A percentile compares a stretch with the other conserved stretches of the same genome.
These are phyloP conservation scores for Rhizoclosmatium sp. DNA, from an alignment of 192 early-diverging fungal genomes.

Conservation along the genomic window DNA sequence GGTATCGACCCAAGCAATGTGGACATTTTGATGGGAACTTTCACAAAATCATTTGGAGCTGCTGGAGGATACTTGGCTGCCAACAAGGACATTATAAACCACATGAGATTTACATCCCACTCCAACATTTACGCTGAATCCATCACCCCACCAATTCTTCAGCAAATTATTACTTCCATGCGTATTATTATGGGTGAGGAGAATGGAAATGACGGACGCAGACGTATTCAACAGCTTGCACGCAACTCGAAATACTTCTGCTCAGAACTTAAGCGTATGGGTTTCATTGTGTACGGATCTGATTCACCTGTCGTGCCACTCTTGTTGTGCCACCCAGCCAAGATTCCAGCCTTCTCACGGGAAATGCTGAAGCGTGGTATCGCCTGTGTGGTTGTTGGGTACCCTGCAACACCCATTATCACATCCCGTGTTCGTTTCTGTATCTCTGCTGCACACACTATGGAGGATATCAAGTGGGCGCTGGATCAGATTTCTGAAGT, in stretches of 20 bases:
- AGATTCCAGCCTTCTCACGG: slow-evolving; percentile 96
- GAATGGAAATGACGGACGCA: slow-evolving; percentile 78
- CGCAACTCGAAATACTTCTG: slow-evolving; percentile 88
- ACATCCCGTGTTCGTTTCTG: slow-evolving; percentile 94
- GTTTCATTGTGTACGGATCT: slow-evolving; percentile 94
- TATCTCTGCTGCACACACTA: slow-evolving; percentile 91
- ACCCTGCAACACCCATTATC: slow-evolving; percentile 98
- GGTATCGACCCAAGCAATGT: slow-evolving; percentile 87
- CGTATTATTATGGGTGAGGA: slow-evolving; percentile 95
- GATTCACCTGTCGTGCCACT: slow-evolving; percentile 93
- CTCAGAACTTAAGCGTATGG: slow-evolving; percentile 80
- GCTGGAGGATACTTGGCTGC: slow-evolving; percentile 95
- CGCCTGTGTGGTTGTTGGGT: slow-evolving; percentile 95
- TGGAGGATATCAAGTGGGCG: slow-evolving; percentile 80
- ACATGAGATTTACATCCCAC: slow-evolving; percentile 79
- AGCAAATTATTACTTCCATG: slow-evolving; percentile 90
- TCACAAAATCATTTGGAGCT: slow-evolving; percentile 97
- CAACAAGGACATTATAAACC: slow-evolving; percentile 75
- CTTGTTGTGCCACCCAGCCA: slow-evolving; percentile 91
- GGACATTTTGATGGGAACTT: slow-evolving; percentile 97
- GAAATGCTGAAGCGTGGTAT: slow-evolving; percentile 89
- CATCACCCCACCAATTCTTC: slow-evolving; percentile 83
- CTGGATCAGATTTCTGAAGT: slow-evolving; percentile 57
- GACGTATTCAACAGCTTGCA: slow-evolving; percentile 84
- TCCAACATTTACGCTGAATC: slow-evolving; percentile 91